Conservation (phyloP, 495 filamentous ascomycete genomes). For the Penicillium arizonense region DNA sequence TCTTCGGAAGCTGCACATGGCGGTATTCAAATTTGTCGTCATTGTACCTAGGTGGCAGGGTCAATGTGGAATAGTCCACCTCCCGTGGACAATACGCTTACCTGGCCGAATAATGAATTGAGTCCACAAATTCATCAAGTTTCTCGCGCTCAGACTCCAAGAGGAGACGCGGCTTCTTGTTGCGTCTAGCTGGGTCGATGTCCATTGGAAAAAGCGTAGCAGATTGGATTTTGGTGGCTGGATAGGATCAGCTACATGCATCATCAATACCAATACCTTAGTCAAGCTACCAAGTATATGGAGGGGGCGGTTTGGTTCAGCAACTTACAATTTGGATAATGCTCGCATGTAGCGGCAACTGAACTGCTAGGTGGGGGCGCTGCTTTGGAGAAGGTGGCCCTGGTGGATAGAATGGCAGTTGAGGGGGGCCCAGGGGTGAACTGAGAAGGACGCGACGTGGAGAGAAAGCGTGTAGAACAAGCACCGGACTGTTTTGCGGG, state of each 20-base stretch:
- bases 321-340: slow-evolving; percentile 1
- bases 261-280: neutral
- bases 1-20: slow-evolving; percentile 94
- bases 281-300: neutral
- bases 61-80: neutral
- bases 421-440: neutral
- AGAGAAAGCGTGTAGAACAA: neutral
- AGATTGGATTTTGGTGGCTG: neutral
- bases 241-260: too few relatives aligned
- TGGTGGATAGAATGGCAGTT: too few relatives aligned
- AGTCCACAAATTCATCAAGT: slow-evolving; percentile 86
- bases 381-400: too few relatives aligned
- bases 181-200: slow-evolving; percentile 79
- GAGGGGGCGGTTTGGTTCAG: neutral
- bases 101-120: slow-evolving; percentile 94
- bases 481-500: slow-evolving; percentile 20
- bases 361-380: neutral
- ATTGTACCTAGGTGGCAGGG: slow-evolving; percentile 61
- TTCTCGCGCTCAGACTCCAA: slow-evolving; percentile 76
- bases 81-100: slow-evolving; percentile 36
- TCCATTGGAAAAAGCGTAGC: slow-evolving; percentile 45
- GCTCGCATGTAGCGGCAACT: neutral
- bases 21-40: slow-evolving; percentile 89
- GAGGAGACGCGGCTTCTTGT: slow-evolving; percentile 76
- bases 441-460: neutral